Conservation (phyloP, 345 rosid species). For the Lumnitzera racemosa region DNA sequence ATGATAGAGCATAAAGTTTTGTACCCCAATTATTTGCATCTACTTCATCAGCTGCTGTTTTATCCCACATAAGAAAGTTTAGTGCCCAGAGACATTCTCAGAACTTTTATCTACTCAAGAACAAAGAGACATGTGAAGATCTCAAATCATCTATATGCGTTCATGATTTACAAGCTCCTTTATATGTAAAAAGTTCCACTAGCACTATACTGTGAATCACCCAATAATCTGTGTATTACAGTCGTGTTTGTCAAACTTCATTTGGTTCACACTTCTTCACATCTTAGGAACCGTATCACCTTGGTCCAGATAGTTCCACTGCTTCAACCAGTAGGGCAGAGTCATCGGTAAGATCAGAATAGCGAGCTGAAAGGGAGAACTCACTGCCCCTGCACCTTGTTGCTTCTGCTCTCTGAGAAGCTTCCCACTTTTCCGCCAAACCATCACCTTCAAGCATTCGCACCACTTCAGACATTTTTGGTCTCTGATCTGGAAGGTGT, state of each 20-base stretch:
- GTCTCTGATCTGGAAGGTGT: conserved; percentile 72
- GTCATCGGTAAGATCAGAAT: conserved; percentile 58
- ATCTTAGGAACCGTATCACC: conserved; percentile 29
- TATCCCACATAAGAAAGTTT: too few species aligned
- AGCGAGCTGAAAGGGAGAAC: conserved; percentile 67
- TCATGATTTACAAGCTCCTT: too few species aligned
- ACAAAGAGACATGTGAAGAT: too few species aligned
- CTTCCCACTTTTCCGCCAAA: conserved; percentile 94
- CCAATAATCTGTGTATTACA: background rate
- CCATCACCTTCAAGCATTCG: conserved; percentile 98
- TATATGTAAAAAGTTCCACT: background rate
- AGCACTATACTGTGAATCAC: background rate
- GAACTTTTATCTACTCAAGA: too few species aligned
- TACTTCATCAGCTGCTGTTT: too few species aligned
- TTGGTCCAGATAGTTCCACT: conserved; percentile 96
- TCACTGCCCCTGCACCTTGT: conserved; percentile 53
- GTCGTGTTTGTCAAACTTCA: background rate
- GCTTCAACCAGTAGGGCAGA: conserved; percentile 70
- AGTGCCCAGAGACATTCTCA: too few species aligned
- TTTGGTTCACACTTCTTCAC: conserved; percentile 4
- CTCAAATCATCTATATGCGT: too few species aligned
- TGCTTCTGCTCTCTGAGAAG: conserved; percentile 72
- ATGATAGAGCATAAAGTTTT: too few species aligned
- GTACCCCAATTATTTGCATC: too few species aligned
- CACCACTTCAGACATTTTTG: conserved; percentile 92